These are phyloP conservation scores for Xylariaceae sp. DNA, from an alignment of 2,329 filamentous ascomycete genomes.

Conservation along the genomic window DNA sequence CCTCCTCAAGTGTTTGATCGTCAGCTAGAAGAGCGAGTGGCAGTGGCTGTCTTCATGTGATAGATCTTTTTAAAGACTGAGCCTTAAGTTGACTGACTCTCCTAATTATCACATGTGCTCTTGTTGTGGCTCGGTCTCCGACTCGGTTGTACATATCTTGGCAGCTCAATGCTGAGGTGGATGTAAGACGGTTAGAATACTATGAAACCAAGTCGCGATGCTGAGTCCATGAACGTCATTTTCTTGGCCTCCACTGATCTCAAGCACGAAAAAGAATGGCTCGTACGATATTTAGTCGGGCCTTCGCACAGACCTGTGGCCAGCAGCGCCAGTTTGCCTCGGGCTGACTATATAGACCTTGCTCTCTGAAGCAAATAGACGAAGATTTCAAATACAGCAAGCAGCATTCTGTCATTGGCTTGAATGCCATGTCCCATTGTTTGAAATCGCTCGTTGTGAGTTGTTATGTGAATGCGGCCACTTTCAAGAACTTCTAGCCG, in stretches of 20 bases:
- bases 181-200: not conserved
- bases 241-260: not conserved
- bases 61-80: not conserved
- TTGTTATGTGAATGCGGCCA: no score
- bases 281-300: not conserved
- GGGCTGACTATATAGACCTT: no score
- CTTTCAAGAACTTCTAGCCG: not conserved
- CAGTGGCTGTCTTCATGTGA: no score
- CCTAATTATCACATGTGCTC: not conserved
- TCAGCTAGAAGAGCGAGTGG: no score
- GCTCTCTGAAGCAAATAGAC: not conserved
- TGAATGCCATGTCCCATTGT: not conserved
- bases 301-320: not conserved
- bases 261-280: not conserved
- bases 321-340: not conserved
- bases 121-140: not conserved
- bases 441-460: not conserved
- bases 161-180: not conserved
- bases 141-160: not conserved
- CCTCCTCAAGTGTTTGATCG: no score
- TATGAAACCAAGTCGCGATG: not conserved
- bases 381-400: not conserved
- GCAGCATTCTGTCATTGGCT: not conserved
- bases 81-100: not conserved
- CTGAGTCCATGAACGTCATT: not conserved